A percentile compares a stretch with the other conserved stretches of the same genome.
Conservation (phyloP, 768 basidiomycete species). For the Trametes cubensis region DNA sequence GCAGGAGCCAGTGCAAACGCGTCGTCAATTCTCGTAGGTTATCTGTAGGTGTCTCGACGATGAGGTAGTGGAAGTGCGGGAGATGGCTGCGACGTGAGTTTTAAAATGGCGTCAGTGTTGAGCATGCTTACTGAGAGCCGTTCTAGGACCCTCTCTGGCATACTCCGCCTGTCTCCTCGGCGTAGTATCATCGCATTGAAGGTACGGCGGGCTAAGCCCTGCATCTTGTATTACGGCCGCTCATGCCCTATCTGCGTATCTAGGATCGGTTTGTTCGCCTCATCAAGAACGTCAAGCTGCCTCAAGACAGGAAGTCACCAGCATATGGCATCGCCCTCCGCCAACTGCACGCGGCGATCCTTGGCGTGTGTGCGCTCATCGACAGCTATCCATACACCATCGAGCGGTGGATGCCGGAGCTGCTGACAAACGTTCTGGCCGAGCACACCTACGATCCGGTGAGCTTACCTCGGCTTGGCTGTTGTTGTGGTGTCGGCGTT, state of each 20-base stretch:
- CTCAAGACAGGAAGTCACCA: conserved; percentile 58
- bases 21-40: conserved; percentile 46
- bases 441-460: conserved; percentile 89
- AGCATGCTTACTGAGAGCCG: not conserved
- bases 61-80: conserved; percentile 86
- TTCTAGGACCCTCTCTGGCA: conserved; percentile 73
- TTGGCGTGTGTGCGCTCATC: conserved; percentile 92
- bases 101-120: not conserved
- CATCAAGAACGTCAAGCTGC: conserved; percentile 67
- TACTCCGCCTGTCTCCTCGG: conserved; percentile 79
- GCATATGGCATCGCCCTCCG: conserved; percentile 72
- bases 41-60: conserved; percentile 82
- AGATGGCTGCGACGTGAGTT: conserved; percentile 82
- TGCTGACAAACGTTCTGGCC: conserved; percentile 76
- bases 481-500: not conserved
- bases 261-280: conserved; percentile 82
- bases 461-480: conserved; percentile 21
- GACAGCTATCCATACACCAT: conserved; percentile 96
- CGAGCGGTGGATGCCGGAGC: conserved; percentile 89
- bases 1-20: conserved; percentile 7
- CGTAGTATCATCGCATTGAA: conserved; percentile 76
- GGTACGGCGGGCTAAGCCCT: conserved; percentile 40
- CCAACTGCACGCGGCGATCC: conserved; percentile 85
- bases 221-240: conserved; percentile 14
- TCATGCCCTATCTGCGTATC: not conserved